These are phyloP conservation scores for Fusarium miscanthi DNA, from an alignment of 2,329 filamentous ascomycete species.

Conservation along the genomic window DNA sequence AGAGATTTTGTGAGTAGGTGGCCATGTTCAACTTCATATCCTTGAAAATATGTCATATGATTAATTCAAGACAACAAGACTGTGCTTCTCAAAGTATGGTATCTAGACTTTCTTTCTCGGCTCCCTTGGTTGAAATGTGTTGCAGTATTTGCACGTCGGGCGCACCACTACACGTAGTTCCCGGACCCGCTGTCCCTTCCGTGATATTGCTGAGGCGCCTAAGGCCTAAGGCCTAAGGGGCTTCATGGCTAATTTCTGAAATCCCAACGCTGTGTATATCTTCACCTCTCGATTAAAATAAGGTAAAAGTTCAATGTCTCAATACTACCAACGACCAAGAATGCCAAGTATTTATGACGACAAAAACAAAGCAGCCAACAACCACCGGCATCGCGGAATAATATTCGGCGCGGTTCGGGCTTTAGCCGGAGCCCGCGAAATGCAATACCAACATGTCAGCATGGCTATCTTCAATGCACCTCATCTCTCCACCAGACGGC, in stretches of 20 bases:
- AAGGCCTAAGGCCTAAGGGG: not conserved
- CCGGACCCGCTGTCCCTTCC: not conserved
- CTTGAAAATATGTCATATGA: fast-evolving
- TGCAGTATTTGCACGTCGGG: not conserved
- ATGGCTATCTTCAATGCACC: not conserved
- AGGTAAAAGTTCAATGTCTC: not conserved
- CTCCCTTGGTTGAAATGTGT: not conserved
- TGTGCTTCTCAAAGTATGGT: not conserved
- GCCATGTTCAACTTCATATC: not conserved
- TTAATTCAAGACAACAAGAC: fast-evolving
- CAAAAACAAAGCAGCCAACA: not conserved
- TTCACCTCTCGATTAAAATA: fast-evolving
- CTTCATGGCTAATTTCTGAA: not conserved
- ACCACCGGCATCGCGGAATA: not conserved
- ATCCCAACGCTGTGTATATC: fast-evolving
- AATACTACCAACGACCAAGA: not conserved
- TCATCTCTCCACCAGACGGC: not conserved
- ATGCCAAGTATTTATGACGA: not conserved
- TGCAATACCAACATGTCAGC: not conserved
- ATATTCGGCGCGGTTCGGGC: conserved; percentile 4
- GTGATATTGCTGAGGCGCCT: not conserved
- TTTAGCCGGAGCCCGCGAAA: not conserved
- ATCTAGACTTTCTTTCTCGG: too few relatives aligned
- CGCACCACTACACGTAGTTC: not conserved
- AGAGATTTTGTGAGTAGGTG: not conserved